Conservation (phyloP, 2,329 filamentous ascomycete genomes). For the Cercospora zeae-maydis region DNA sequence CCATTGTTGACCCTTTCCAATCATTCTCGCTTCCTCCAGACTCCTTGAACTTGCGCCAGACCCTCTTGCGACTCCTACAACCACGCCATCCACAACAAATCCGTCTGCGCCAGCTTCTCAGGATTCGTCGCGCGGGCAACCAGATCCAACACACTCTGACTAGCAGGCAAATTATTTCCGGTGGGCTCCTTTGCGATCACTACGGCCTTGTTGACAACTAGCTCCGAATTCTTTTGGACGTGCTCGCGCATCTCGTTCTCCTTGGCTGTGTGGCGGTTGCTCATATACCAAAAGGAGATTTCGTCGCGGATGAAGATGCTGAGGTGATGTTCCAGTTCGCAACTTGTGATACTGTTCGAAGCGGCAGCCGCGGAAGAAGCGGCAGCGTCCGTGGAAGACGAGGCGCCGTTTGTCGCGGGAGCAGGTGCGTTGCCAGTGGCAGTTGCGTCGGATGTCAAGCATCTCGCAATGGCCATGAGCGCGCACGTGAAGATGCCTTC, state of each 20-base stretch:
- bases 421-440: slow-evolving; percentile 24
- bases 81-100: slow-evolving; percentile 97
- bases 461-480: slow-evolving; percentile 93
- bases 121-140: slow-evolving; percentile 92
- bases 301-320: slow-evolving; percentile 95
- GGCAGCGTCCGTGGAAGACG: slow-evolving; percentile 5
- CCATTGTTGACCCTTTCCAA: background rate
- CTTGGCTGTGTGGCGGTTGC: slow-evolving; percentile 62
- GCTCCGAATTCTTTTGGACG: slow-evolving; percentile 81
- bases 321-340: slow-evolving; percentile 89
- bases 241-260: slow-evolving; percentile 71
- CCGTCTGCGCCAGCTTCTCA: slow-evolving; percentile 78
- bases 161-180: slow-evolving; percentile 72
- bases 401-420: slow-evolving; percentile 41
- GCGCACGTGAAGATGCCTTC: slow-evolving; percentile 95
- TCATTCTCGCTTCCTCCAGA: background rate
- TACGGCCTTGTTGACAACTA: slow-evolving; percentile 86
- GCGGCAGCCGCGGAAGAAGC: slow-evolving; percentile 6
- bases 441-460: slow-evolving; percentile 71
- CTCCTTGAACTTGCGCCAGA: background rate
- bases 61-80: slow-evolving; percentile 50
- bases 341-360: slow-evolving; percentile 30
- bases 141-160: slow-evolving; percentile 94
- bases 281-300: slow-evolving; percentile 95
- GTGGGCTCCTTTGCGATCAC: slow-evolving; percentile 72